Evolutionary conservation across 306 rosid genomes (phyloP).

Genomic region (Cajanus cajan): DNA sequence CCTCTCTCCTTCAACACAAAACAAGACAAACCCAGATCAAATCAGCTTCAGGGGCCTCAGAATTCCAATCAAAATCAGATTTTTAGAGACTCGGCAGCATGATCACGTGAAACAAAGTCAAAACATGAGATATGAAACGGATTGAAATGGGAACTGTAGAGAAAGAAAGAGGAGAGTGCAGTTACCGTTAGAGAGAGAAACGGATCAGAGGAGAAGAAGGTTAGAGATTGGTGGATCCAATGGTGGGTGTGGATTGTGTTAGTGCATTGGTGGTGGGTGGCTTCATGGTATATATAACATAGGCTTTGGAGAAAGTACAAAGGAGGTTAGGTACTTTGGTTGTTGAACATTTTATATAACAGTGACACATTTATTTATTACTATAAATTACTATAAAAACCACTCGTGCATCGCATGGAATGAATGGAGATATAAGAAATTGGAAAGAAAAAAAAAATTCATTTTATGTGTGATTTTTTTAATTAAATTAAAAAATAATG

Average conservation of each 20-base stretch:
- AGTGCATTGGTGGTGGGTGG: neutral
- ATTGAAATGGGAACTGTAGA: neutral
- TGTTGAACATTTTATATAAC: neutral
- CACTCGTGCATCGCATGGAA: conserved; percentile 22
- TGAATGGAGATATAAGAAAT: neutral
- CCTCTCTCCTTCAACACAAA: neutral
- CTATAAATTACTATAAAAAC: conserved; percentile 1
- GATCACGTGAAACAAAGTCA: neutral
- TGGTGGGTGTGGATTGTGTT: neutral
- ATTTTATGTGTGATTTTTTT: too few species aligned
- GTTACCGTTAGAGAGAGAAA: conserved; percentile 21
- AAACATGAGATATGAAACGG: neutral
- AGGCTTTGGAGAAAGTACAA: neutral
- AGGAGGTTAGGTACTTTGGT: neutral
- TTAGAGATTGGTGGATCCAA: conserved; percentile 16
- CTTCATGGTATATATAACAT: neutral
- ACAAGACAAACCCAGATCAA: conserved; percentile 30
- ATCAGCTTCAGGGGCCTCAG: conserved; percentile 26
- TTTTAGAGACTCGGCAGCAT: neutral
- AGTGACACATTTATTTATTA: neutral
- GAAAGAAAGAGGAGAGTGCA: neutral
- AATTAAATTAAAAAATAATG: too few species aligned
- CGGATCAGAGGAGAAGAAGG: conserved; percentile 14
- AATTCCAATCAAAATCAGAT: conserved; percentile 24
- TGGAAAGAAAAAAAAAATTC: neutral